Conservation (phyloP, 2,329 filamentous ascomycete species). For the Stagonosporopsis tanaceti region DNA sequence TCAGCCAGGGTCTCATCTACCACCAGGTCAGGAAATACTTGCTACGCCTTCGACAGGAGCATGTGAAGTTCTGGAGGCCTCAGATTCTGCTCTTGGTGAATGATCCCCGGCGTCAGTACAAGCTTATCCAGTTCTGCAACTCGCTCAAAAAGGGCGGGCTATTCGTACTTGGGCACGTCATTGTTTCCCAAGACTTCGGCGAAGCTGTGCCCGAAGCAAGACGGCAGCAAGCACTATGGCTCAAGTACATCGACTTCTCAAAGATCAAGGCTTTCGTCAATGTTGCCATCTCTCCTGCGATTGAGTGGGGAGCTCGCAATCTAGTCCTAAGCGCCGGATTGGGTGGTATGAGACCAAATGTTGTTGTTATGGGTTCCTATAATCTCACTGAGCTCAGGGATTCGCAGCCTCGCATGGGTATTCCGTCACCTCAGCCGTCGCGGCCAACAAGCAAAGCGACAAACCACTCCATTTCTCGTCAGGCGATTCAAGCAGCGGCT, state of each 20-base stretch:
- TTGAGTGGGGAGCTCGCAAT: slow-evolving; percentile 87
- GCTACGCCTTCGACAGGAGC: slow-evolving; percentile 81
- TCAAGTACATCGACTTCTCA: slow-evolving; percentile 85
- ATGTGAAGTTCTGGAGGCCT: slow-evolving; percentile 93
- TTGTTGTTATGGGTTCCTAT: slow-evolving; percentile 81
- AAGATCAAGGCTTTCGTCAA: slow-evolving; percentile 91
- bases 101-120: slow-evolving; percentile 80
- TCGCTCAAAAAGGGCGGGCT: slow-evolving; percentile 86
- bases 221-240: slow-evolving; percentile 82
- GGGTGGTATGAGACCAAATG: slow-evolving; percentile 88
- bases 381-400: slow-evolving; percentile 79
- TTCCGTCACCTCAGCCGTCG: slow-evolving; percentile 59
- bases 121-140: slow-evolving; percentile 90
- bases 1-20: slow-evolving; percentile 88
- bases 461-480: slow-evolving; percentile 39
- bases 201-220: slow-evolving; percentile 81
- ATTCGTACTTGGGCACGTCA: slow-evolving; percentile 87
- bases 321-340: slow-evolving; percentile 81
- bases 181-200: slow-evolving; percentile 83
- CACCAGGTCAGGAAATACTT: slow-evolving; percentile 88
- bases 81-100: slow-evolving; percentile 87
- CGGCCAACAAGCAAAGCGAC: slow-evolving; percentile 41
- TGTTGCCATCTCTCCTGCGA: slow-evolving; percentile 79
- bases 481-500: slow-evolving; percentile 44
- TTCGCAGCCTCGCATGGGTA: slow-evolving; percentile 64